These are phyloP conservation scores for Coemansia umbellata DNA, from an alignment of 192 early-diverging fungal species.

Conservation along the genomic window DNA sequence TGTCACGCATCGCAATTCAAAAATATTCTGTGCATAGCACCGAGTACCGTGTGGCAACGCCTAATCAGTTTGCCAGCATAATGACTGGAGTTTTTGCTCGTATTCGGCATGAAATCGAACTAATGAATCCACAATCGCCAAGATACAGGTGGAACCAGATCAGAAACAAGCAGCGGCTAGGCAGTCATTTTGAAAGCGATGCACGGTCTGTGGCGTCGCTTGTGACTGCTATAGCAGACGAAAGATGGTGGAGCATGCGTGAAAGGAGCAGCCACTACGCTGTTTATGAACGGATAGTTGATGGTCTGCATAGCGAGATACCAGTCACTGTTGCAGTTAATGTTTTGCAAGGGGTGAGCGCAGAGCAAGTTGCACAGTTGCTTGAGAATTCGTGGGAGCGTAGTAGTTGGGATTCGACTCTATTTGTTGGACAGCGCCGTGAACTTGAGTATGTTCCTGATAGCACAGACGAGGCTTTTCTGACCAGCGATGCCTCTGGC, in stretches of 20 bases:
- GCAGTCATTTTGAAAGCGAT: constrained; percentile 8
- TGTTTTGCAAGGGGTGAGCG: constrained; percentile 26
- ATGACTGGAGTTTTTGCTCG: constrained; percentile 25
- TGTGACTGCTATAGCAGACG: constrained; percentile 8
- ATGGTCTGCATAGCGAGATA: constrained; percentile 17
- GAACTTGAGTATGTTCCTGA: constrained; percentile 14
- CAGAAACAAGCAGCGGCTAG: background rate
- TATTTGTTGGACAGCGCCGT: constrained; percentile 23
- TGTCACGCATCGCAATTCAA: constrained; percentile 11
- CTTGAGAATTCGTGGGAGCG: constrained; percentile 12
- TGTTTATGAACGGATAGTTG: constrained; percentile 19
- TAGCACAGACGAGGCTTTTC: too few species aligned
- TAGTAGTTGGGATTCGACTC: constrained; percentile 10
- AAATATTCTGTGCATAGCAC: constrained; percentile 27
- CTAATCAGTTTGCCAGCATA: constrained; percentile 17
- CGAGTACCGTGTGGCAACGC: constrained; percentile 10
- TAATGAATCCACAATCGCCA: constrained; percentile 13
- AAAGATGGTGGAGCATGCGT: background rate
- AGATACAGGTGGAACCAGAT: constrained; percentile 18
- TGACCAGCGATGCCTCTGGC: background rate
- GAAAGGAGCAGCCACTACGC: background rate
- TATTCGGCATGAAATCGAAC: constrained; percentile 26
- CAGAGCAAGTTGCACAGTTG: constrained; percentile 2
- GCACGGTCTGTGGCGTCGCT: constrained; percentile 15
- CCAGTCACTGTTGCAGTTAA: constrained; percentile 25